Percentiles rank a stretch among this genome's conserved stretches.
Conservation (phyloP, 441 rosid genomes). For the Pelargonium fulgidum region DNA sequence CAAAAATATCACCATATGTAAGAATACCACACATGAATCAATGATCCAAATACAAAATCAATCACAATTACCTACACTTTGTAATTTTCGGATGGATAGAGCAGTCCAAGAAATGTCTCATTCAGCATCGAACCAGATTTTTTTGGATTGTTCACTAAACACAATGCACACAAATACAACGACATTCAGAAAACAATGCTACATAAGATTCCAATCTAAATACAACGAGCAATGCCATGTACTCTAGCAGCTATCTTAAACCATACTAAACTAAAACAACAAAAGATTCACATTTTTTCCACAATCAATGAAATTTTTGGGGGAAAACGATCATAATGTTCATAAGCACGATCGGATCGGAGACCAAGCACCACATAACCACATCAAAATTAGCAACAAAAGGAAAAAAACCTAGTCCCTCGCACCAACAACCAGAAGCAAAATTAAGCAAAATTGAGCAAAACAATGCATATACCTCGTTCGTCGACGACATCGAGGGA, state of each 20-base stretch:
- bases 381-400: not conserved
- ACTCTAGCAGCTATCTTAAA: too few relatives aligned
- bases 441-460: not conserved
- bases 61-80: constrained; percentile 59
- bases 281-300: too few relatives aligned
- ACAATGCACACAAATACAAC: constrained; percentile 10
- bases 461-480: constrained; percentile 49
- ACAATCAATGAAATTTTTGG: not conserved
- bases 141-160: constrained; percentile 78
- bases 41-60: not conserved
- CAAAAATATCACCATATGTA: constrained; percentile 15
- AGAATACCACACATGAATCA: not conserved
- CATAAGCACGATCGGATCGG: not conserved
- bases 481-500: constrained; percentile 87
- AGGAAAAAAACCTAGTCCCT: not conserved
- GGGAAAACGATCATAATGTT: not conserved
- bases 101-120: constrained; percentile 84
- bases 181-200: not conserved
- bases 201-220: not conserved
- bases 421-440: not conserved
- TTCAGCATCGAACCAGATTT: constrained; percentile 69
- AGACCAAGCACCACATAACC: not conserved
- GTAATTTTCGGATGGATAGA: constrained; percentile 80
- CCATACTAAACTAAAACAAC: too few relatives aligned
- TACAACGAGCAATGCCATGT: too few relatives aligned